Evolutionary conservation across 2,329 filamentous ascomycete species (phyloP), one percentile per base, ranked within the genome.

Genomic region (Penicillium sp.): DNA sequence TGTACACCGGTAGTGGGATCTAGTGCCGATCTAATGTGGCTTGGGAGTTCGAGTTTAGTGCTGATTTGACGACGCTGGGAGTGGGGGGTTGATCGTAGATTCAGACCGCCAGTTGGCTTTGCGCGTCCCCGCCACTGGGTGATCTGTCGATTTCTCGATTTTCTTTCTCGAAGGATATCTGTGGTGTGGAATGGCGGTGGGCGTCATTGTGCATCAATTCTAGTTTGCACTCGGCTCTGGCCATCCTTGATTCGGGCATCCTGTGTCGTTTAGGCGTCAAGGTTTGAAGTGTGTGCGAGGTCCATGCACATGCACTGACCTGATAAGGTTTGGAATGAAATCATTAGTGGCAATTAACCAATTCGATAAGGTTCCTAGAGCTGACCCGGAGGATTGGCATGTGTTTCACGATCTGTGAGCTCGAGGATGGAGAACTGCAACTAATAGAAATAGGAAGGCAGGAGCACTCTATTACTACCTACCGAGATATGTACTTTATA

Each of bases 91-190:
- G 27, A 43, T 43, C 37, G 27, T 21, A 54, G 33, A 41, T 41
- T 8, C 35, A 42, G 55, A 57, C 55, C 55, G 55, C 50, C 23
- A 48, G 50, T 54, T 57, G 35, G 41, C 15, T 48, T 17, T 54
- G 25, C 13, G 12, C 13, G 6, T 8, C 31, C 29, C 9, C 37
- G 25, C 33, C 23, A 31, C n/a, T 31, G 15, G 25, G 6, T n/a
- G 40, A 46, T 52, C 48, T 13, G n/a, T 40, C 33, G 3, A 27
- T 33, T 46, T 21, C 17, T 21, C 31, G 2, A 4, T 2, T 23
- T 12, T 7, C n/a, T n/a, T 33, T 35, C 4, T 23, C 10, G 8
- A 25, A 17, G 7, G 5, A 31, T 31, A 15, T 31, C 12, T 31
- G 3, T 31, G 7, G n/a, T 12, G n/a, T 1, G 1, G n/a, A 46